These are phyloP conservation scores for Ceratocystiopsis sp. DNA, from an alignment of 2,329 filamentous ascomycete species.

Conservation along the genomic window DNA sequence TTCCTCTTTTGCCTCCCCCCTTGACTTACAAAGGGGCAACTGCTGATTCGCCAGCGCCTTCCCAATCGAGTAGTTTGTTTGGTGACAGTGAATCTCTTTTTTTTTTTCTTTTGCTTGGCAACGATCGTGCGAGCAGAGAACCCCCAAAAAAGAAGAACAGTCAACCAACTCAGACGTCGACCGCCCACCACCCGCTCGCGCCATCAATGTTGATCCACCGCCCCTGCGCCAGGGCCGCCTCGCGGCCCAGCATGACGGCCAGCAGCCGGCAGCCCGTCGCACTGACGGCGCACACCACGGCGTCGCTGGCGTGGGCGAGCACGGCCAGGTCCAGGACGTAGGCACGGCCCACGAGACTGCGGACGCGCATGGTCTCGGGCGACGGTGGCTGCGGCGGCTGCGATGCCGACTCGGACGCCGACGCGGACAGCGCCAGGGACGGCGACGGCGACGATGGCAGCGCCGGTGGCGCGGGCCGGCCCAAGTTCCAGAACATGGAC, in stretches of 20 bases:
- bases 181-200: constrained; percentile 37
- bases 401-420: background rate
- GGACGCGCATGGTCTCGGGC: constrained; percentile 43
- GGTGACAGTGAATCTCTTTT: too few species aligned
- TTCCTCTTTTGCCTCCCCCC: too few species aligned
- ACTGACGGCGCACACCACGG: constrained; percentile 60
- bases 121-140: too few species aligned
- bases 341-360: constrained; percentile 60
- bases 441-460: constrained; percentile 7
- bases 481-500: constrained; percentile 67
- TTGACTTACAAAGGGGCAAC: too few species aligned
- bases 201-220: constrained; percentile 72
- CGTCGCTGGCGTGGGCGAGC: constrained; percentile 49
- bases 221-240: constrained; percentile 39
- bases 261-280: constrained; percentile 56
- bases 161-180: too few species aligned
- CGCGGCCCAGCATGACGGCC: constrained; percentile 79
- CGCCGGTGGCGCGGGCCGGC: constrained; percentile 26
- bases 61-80: too few species aligned
- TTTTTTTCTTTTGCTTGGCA: too few species aligned
- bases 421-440: constrained; percentile 18
- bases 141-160: too few species aligned
- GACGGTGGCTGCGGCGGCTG: constrained; percentile 16
- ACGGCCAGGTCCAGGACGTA: constrained; percentile 71
- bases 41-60: too few species aligned